phyloP scores from a whole-genome alignment of 805 yeast genomes.

The Komagataella pseudopastoris region DNA sequence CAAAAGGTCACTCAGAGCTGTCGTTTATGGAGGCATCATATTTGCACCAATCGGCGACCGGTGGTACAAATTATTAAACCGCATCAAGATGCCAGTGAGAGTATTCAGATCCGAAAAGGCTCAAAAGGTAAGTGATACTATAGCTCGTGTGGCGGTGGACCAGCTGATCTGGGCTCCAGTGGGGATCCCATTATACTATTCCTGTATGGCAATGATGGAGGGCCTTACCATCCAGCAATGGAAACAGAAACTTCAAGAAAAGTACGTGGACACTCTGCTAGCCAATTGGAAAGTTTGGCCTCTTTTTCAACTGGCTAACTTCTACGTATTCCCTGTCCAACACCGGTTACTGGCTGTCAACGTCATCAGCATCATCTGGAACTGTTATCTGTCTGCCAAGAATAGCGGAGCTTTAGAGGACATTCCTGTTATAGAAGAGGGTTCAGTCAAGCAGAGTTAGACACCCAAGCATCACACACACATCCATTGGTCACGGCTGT shows the following conservation, averaged over 20 bases:
- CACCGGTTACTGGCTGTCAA: conserved; percentile 60
- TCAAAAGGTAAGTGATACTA: conserved; percentile 18
- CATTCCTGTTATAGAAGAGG: neutral
- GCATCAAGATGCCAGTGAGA: conserved; percentile 23
- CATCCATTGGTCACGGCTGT: neutral
- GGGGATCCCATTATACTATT: conserved; percentile 59
- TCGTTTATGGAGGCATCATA: conserved; percentile 54
- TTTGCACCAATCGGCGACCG: conserved; percentile 66
- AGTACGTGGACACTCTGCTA: conserved; percentile 53
- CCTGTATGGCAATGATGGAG: conserved; percentile 57
- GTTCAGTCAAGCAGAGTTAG: neutral
- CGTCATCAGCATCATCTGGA: conserved; percentile 69
- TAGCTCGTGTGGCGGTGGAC: conserved; percentile 48
- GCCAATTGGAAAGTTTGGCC: conserved; percentile 92
- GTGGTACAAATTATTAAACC: conserved; percentile 49
- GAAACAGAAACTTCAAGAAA: conserved; percentile 26
- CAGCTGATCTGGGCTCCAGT: conserved; percentile 71
- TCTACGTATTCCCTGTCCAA: conserved; percentile 60
- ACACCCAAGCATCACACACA: neutral
- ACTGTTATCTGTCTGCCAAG: conserved; percentile 41
- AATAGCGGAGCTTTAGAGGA: neutral
- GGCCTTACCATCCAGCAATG: conserved; percentile 27
- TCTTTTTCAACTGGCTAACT: conserved; percentile 64
- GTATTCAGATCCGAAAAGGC: conserved; percentile 1
- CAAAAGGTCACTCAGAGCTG: conserved; percentile 47